Evolutionary conservation across 2,329 filamentous ascomycete genomes (phyloP), one percentile per base, ranked within the genome.

Genomic region (Ophiocordyceps camponoti-saundersi): DNA sequence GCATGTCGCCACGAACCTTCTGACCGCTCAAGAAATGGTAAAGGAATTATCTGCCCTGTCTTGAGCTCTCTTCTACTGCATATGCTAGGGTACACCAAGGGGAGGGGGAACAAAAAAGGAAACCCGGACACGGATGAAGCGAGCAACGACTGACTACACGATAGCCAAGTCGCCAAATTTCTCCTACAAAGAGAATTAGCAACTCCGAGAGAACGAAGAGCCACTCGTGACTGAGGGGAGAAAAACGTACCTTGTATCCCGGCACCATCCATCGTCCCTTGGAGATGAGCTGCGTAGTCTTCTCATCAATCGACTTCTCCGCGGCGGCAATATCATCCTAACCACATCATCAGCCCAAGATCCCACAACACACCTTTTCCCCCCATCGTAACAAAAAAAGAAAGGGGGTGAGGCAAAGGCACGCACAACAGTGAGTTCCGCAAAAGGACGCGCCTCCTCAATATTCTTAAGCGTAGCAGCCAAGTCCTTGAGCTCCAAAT

Each of bases 241-340:
- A 29, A 29, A 29, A 29, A 63, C 82, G 59, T 73, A 90, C 90
- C 87, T 95, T 95, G 85, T 98, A 98, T 65, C 92, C 92, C 53
- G 92, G 89, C 63, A 95, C 89, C 73, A 82, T 79, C 92, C 92
- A 98, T 80, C 88, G 86, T 67, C 90, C 90, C 82, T 93, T 95
- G 68, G 86, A 86, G 55, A 98, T 89, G 65, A 98, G 80, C 72
- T 92, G 81, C 60, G 81, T 72, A 59, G 90, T 95, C 78, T 93
- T 93, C 79, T 95, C 81, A 72, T 96, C 90, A 67, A 98, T 95
- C 57, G 94, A 90, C 59, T 92, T 89, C 67, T 89, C 86, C 59
- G 90, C 92, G 57, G 85, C 80, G 52, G 85, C 86, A 67, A 98
- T 85, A 63, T 98, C 92, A 67, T 96, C 92, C 87, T 94, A 60